Evolutionary conservation across 179 eudicot genomes (phyloP), one percentile per base, ranked within the genome.

Genomic region (Amaranthus tricolor): DNA sequence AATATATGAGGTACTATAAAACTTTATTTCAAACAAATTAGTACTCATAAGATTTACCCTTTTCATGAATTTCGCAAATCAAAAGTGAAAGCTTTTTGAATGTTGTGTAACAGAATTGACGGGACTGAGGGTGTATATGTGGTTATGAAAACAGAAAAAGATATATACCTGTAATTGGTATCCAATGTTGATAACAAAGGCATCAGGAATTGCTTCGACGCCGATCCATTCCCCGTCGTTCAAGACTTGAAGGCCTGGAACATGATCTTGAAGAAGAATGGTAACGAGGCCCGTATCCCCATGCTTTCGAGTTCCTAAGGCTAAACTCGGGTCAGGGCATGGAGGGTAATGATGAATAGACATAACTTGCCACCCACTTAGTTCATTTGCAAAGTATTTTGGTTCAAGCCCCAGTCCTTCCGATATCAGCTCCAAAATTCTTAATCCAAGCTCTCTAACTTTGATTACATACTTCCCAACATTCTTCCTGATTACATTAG

Each of bases 191-290:
- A 87, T 68, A 13, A 83, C 85, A 52, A 87, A 79, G 56, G 85
- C 88, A 79, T 79, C 75, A 16, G 86, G 81, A 77, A 83, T 70
- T 0, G 87, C 81, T 43, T 84, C 80, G 49, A 86, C 83, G n/a
- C 80, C 82, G 20, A 82, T 71, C 89, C 89, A 86, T 72, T 80
- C 47, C 7, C 80, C 87, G 7, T 84, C 81, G 58, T 78, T 82
- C 21, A 70, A 43, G 48, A 84, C 80, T 74, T 86, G 89, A 76
- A 86, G 89, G 1, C 89, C 87, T 1, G 82, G 78, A 15, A 82
- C 80, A 65, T 73, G 17, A 14, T 72, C 80, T 83, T 86, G 89
- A 47, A 80, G 76, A 58, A 80, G 74, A 15, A 84, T 19, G 16
- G 84, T 77, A 5, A 81, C 45, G 48, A 84, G 84, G 50, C 67